A percentile compares a stretch with the other conserved stretches of the same genome.
Conservation (phyloP, 2,329 filamentous ascomycete genomes). For the Septoria petroselini region DNA sequence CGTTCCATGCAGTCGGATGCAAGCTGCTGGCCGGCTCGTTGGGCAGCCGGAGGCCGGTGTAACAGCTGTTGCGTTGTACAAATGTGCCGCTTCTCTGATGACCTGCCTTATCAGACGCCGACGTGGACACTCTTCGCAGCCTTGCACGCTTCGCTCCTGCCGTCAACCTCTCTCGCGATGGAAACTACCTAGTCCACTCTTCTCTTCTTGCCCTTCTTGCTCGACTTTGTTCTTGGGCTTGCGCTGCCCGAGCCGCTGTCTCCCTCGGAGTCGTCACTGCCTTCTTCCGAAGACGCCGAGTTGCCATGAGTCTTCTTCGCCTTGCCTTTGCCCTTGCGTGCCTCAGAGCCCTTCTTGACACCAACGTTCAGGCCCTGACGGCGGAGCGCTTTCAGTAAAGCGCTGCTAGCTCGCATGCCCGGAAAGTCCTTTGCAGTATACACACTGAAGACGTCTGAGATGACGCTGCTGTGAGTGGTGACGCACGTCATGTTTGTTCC, state of each 20-base stretch:
- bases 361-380: constrained; percentile 79
- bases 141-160: neutral
- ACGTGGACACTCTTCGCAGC: too few relatives aligned
- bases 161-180: neutral
- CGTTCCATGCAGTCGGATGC: too few relatives aligned
- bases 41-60: too few relatives aligned
- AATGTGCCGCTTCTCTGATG: too few relatives aligned
- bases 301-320: constrained; percentile 29
- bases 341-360: constrained; percentile 79
- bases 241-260: constrained; percentile 13
- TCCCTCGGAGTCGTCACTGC: constrained; percentile 20
- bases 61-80: too few relatives aligned
- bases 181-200: constrained; percentile 17
- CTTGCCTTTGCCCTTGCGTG: constrained; percentile 39
- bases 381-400: constrained; percentile 69
- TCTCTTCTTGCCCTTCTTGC: constrained; percentile 29
- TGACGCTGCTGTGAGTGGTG: constrained; percentile 50
- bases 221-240: constrained; percentile 23
- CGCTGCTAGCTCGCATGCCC: constrained; percentile 75
- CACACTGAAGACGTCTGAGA: constrained; percentile 72
- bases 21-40: too few relatives aligned
- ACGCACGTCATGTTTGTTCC: constrained; percentile 53
- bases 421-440: constrained; percentile 84
- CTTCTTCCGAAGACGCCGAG: constrained; percentile 20
- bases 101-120: too few relatives aligned